phyloP scores from a whole-genome alignment of 2,329 filamentous ascomycete genomes.

The Helotiales sp. region DNA sequence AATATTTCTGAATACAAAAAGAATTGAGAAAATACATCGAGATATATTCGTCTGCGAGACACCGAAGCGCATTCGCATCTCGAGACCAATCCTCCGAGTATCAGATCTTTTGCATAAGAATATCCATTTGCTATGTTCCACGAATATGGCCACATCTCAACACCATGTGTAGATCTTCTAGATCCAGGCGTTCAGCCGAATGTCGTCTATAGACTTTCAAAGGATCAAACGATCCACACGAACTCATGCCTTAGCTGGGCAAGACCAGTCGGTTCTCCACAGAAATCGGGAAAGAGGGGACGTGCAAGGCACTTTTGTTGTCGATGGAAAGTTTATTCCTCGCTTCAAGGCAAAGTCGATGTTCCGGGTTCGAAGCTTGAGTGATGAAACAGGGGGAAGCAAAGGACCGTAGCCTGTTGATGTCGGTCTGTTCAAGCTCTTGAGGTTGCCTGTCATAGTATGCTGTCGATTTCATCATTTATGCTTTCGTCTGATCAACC shows the following conservation, averaged over 20 bases:
- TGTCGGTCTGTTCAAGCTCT: neutral
- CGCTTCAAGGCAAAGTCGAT: neutral
- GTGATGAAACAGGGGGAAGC: neutral
- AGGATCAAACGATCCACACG: neutral
- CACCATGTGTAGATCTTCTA: neutral
- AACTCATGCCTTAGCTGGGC: neutral
- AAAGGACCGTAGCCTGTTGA: neutral
- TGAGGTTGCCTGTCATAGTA: neutral
- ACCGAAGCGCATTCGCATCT: too few relatives aligned
- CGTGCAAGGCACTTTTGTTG: neutral
- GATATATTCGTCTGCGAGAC: too few relatives aligned
- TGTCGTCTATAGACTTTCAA: neutral
- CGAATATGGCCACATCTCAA: neutral
- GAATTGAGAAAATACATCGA: too few relatives aligned
- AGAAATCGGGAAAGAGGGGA: neutral
- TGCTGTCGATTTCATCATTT: too few relatives aligned
- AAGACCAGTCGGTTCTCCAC: neutral
- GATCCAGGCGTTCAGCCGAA: neutral
- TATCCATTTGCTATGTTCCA: neutral
- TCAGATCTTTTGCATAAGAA: slow-evolving; percentile 1
- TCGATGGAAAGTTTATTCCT: neutral
- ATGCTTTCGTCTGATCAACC: too few relatives aligned
- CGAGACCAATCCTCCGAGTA: neutral
- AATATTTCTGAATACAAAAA: neutral
- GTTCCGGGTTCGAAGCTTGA: neutral